Base-by-base conservation (phyloP, 805 yeast species). In the Sugiyamaella marilandica region DNA sequence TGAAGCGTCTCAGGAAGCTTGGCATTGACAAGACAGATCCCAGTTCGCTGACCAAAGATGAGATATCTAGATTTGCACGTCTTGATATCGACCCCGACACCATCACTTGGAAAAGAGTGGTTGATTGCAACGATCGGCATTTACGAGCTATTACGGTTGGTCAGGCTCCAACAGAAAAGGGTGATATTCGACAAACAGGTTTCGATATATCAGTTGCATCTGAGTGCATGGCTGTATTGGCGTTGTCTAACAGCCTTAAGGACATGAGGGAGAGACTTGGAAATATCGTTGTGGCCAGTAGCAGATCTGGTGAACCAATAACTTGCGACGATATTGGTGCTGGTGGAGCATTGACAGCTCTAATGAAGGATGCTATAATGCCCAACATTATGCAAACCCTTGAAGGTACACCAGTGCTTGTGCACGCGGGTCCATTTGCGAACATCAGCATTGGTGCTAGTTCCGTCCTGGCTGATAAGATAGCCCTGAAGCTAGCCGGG, bases 371-470 rank as follows among this genome's bases (percentile, higher is more conserved):
- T 67, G 96, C 98, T 21, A 84, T 92, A 68, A 92, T 91, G 74
- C 98, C 98, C 60, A 92, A 88, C 68, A 72, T 92, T 68, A 92
- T 92, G 98, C 98, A 92, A 73, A 88, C 97, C 48, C 78, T 92
- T 56, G 97, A 92, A 73, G 98, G 98, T 55, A 91, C 97, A 7
- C 98, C 98, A 5, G 98, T 92, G 24, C 83, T 92, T 65, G 96
- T 92, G 16, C 98, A 92, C 68, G 97, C 97, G 39, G 98, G 98
- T 58, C 98, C 98, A 29, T 92, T 92, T 70, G 98, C 98, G 60
- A 92, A 92, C 73, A 92, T 92, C 59, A 87, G 96, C 33, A 92
- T 92, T 67, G 99, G 99, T 63, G 97, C 97, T 11, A 87, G 92
- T 34, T 91, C 97, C 10, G 91, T 92, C 14, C 74, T 92, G 53